phyloP scores from a whole-genome alignment of 2,329 filamentous ascomycete genomes.

The Ophioceras dolichostomum region DNA sequence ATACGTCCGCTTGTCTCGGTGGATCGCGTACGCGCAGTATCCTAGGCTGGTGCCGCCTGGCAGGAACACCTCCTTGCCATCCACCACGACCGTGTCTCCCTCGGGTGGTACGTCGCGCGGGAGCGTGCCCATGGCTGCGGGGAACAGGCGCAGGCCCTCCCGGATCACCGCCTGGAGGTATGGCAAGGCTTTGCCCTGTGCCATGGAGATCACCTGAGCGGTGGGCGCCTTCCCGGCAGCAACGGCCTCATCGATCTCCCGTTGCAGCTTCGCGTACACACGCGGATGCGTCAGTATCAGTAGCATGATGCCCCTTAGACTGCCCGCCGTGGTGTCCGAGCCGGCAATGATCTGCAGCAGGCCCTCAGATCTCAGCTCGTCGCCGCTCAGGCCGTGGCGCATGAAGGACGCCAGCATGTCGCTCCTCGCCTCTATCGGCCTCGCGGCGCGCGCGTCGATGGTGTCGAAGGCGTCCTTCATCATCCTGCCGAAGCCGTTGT shows the following conservation, averaged over 20 bases:
- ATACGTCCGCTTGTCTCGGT: slow-evolving; percentile 48
- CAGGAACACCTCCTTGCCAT: slow-evolving; percentile 1
- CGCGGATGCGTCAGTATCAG: slow-evolving; percentile 31
- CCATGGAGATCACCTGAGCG: background rate
- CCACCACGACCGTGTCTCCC: slow-evolving; percentile 2
- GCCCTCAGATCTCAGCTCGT: slow-evolving; percentile 7
- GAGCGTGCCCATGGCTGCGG: slow-evolving; percentile 8
- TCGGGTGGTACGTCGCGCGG: slow-evolving; percentile 5
- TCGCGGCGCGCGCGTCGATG: background rate
- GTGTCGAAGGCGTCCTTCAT: background rate
- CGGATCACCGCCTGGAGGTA: slow-evolving; percentile 9
- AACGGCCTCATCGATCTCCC: slow-evolving; percentile 8
- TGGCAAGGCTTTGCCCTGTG: slow-evolving; percentile 1
- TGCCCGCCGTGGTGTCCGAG: slow-evolving; percentile 37
- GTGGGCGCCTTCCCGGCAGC: background rate
- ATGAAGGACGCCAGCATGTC: slow-evolving; percentile 9
- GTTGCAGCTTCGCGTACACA: slow-evolving; percentile 9
- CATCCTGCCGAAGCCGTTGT: slow-evolving; percentile 6
- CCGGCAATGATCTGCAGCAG: slow-evolving; percentile 26
- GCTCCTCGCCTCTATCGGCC: background rate
- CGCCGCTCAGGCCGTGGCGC: slow-evolving; percentile 9
- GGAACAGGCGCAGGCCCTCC: slow-evolving; percentile 12
- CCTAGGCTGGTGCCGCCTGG: slow-evolving; percentile 7
- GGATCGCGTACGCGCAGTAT: slow-evolving; percentile 41
- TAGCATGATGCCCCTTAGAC: slow-evolving; percentile 32